phyloP scores from a whole-genome alignment of 257 asterid genomes.

The Solanum chiquidenum region DNA sequence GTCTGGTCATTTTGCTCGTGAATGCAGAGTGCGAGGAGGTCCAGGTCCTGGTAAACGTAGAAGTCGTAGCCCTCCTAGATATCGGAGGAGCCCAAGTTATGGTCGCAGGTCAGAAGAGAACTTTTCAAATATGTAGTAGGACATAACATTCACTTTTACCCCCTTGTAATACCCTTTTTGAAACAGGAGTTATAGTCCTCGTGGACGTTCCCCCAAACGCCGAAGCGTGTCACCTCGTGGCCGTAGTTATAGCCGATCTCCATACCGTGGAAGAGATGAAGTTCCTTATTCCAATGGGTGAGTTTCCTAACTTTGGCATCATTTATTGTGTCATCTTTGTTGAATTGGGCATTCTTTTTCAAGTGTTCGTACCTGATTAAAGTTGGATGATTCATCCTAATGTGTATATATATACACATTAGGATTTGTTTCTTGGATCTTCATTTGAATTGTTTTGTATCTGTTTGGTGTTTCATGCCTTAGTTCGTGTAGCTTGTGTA shows the following conservation, averaged over 20 bases:
- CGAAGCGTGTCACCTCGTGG: conserved; percentile 83
- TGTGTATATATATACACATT: neutral
- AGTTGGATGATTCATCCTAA: neutral
- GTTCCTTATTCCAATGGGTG: conserved; percentile 74
- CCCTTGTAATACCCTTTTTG: neutral
- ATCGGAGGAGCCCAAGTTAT: conserved; percentile 87
- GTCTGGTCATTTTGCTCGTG: conserved; percentile 98
- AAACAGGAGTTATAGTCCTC: conserved; percentile 82
- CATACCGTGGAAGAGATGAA: conserved; percentile 85
- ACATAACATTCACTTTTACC: neutral
- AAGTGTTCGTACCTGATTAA: neutral
- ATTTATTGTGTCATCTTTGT: neutral
- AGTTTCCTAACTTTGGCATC: neutral
- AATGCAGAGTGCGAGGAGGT: conserved; percentile 50
- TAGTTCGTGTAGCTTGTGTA: neutral
- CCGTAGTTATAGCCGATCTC: conserved; percentile 76
- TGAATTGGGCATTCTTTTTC: neutral
- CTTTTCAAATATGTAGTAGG: neutral
- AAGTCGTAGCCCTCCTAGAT: conserved; percentile 86
- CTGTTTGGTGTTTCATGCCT: neutral
- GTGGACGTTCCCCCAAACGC: conserved; percentile 72
- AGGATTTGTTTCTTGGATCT: neutral
- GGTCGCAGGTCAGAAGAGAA: conserved; percentile 55
- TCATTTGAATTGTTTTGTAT: neutral
- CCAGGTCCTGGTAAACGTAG: conserved; percentile 77